Conservation (phyloP, 1,139 yeast species). For the Yamadazyma blattariae region DNA sequence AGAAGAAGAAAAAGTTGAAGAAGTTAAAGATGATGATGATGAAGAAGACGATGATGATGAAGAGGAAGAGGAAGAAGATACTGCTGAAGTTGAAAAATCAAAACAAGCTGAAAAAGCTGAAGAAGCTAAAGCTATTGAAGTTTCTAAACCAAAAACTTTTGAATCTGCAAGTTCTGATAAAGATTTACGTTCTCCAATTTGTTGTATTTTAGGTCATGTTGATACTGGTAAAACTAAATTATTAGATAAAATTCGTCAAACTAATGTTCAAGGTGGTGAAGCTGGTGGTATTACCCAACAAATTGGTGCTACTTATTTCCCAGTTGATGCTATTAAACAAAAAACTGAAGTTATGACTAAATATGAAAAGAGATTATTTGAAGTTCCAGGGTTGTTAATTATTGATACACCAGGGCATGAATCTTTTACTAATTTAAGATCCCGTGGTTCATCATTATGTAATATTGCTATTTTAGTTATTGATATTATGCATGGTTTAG, state of each 20-base stretch:
- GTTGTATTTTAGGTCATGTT: constrained; percentile 98
- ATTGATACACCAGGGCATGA: constrained; percentile 99
- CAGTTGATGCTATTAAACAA: constrained; percentile 86
- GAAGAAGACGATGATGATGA: constrained; percentile 21
- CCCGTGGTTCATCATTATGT: constrained; percentile 98
- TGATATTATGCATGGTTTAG: constrained; percentile 98
- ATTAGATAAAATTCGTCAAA: constrained; percentile 95
- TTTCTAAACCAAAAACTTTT: constrained; percentile 2
- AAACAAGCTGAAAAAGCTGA: constrained; percentile 10
- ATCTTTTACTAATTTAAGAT: constrained; percentile 94
- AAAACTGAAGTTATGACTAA: constrained; percentile 91
- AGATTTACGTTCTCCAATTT: constrained; percentile 94
- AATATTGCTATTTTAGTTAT: constrained; percentile 97
- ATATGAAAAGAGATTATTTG: constrained; percentile 80
- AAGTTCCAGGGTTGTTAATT: constrained; percentile 94
- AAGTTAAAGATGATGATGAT: constrained; percentile 19
- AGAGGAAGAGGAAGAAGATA: constrained; percentile 22
- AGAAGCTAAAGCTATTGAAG: constrained; percentile 14
- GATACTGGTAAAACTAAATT: constrained; percentile 99
- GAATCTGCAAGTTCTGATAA: constrained; percentile 24
- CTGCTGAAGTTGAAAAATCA: constrained; percentile 13
- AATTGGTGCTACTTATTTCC: constrained; percentile 99
- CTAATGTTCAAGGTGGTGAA: constrained; percentile 99
- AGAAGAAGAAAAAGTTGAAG: constrained; percentile 27
- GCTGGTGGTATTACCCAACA: constrained; percentile 99